Percentiles rank a stretch among this genome's conserved stretches.
Conservation (phyloP, 1,284 basidiomycete genomes). For the Moesziomyces globuligerus region DNA sequence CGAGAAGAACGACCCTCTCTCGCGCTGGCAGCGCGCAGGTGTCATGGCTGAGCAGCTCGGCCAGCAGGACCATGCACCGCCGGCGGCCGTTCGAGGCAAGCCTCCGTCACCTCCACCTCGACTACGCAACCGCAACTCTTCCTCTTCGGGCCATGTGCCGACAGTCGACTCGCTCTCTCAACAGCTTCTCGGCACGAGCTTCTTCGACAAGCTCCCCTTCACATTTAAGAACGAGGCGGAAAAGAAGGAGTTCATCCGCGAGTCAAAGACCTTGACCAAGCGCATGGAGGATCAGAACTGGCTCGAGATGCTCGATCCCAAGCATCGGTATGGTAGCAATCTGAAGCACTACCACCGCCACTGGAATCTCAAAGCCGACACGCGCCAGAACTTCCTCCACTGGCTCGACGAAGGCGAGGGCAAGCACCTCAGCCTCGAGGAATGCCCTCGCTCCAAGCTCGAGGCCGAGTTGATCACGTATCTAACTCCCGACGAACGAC, state of each 20-base stretch:
- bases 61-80: constrained; percentile 23
- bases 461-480: constrained; percentile 72
- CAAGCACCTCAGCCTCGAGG: constrained; percentile 74
- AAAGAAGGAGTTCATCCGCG: constrained; percentile 29
- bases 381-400: constrained; percentile 50
- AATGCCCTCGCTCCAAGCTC: constrained; percentile 76
- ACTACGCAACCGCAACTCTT: not conserved
- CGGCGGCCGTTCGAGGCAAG: constrained; percentile 33
- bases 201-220: constrained; percentile 46
- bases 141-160: not conserved
- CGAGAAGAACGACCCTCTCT: constrained; percentile 35
- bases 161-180: constrained; percentile 29
- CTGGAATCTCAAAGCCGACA: constrained; percentile 43
- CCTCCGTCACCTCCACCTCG: constrained; percentile 5
- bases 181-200: constrained; percentile 27
- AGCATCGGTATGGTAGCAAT: constrained; percentile 54
- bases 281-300: constrained; percentile 49
- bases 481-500: constrained; percentile 72
- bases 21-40: constrained; percentile 29
- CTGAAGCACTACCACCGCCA: constrained; percentile 52
- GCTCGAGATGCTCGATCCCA: constrained; percentile 51
- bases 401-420: constrained; percentile 80
- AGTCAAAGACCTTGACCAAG: constrained; percentile 38
- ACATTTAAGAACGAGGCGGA: constrained; percentile 33
- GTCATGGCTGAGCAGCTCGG: constrained; percentile 39